Evolutionary conservation across 1,284 basidiomycete species (phyloP).

Genomic region (Papiliotrema laurentii): DNA sequence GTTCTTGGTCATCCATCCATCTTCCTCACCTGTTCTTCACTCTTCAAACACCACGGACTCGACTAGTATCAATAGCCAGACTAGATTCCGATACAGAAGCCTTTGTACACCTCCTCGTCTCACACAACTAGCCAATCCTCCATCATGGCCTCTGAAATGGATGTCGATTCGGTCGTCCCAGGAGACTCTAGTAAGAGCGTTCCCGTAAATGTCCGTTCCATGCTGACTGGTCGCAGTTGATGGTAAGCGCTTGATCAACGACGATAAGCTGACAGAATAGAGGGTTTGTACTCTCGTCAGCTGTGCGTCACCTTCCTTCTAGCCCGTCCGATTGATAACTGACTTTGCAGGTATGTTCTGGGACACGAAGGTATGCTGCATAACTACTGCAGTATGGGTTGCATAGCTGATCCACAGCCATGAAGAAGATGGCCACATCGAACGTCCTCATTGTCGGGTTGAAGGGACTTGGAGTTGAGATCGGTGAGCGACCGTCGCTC

Average conservation of each 20-base stretch:
- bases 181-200: conserved; percentile 35
- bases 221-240: neutral
- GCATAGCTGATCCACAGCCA: conserved; percentile 63
- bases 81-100: too few relatives aligned
- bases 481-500: conserved; percentile 59
- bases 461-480: conserved; percentile 92
- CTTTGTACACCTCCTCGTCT: neutral
- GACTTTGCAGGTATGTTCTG: conserved; percentile 73
- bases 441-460: conserved; percentile 93
- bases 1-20: too few relatives aligned
- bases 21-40: too few relatives aligned
- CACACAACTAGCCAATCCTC: neutral
- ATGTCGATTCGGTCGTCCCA: conserved; percentile 39
- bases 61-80: too few relatives aligned
- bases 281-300: conserved; percentile 93
- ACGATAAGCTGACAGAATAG: conserved; percentile 37
- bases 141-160: conserved; percentile 43
- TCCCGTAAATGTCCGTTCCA: neutral
- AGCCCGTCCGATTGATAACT: conserved; percentile 15
- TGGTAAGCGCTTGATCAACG: neutral
- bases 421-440: conserved; percentile 98
- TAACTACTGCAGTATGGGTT: conserved; percentile 62
- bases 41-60: too few relatives aligned
- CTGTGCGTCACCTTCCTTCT: conserved; percentile 59
- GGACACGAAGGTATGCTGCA: conserved; percentile 78